Evolutionary conservation across 805 yeast genomes (phyloP).

Genomic region (Cyberlindnera euphorbiiphila): DNA sequence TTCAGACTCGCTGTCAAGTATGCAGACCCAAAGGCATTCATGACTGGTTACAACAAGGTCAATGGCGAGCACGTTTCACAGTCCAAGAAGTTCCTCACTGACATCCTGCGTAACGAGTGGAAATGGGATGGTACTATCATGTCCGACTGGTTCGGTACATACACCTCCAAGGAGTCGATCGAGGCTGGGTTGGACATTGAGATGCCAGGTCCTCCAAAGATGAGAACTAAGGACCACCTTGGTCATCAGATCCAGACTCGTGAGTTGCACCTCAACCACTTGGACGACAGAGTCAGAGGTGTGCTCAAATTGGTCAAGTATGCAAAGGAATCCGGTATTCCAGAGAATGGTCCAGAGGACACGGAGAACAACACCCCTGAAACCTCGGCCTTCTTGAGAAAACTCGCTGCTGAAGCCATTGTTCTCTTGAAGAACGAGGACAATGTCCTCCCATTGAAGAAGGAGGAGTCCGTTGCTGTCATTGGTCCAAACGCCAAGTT

Average conservation of each 20-base stretch:
- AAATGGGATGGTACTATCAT: constrained; percentile 49
- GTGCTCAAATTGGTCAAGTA: constrained; percentile 49
- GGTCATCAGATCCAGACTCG: constrained; percentile 39
- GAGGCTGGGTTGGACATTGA: constrained; percentile 58
- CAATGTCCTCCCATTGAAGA: constrained; percentile 42
- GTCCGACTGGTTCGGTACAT: constrained; percentile 64
- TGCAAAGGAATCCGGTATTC: constrained; percentile 36
- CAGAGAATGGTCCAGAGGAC: constrained; percentile 22
- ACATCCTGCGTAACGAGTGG: constrained; percentile 53
- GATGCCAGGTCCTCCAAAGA: constrained; percentile 62
- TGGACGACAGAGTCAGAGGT: constrained; percentile 47
- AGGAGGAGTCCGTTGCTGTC: constrained; percentile 41
- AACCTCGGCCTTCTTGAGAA: constrained; percentile 38
- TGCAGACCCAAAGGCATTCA: constrained; percentile 47
- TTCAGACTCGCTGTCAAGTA: constrained; percentile 55
- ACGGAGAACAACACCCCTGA: constrained; percentile 43
- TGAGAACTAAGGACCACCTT: constrained; percentile 36
- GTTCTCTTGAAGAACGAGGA: constrained; percentile 54
- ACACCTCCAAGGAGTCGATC: constrained; percentile 41
- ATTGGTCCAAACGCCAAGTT: constrained; percentile 57
- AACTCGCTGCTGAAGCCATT: constrained; percentile 45
- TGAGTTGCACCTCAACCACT: constrained; percentile 34
- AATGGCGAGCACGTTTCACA: constrained; percentile 58
- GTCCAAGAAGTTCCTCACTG: constrained; percentile 37
- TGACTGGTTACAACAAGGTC: constrained; percentile 61